Evolutionary conservation across 176 grass and related monocot genomes (phyloP).

Genomic region (Urochloa ruziziensis): DNA sequence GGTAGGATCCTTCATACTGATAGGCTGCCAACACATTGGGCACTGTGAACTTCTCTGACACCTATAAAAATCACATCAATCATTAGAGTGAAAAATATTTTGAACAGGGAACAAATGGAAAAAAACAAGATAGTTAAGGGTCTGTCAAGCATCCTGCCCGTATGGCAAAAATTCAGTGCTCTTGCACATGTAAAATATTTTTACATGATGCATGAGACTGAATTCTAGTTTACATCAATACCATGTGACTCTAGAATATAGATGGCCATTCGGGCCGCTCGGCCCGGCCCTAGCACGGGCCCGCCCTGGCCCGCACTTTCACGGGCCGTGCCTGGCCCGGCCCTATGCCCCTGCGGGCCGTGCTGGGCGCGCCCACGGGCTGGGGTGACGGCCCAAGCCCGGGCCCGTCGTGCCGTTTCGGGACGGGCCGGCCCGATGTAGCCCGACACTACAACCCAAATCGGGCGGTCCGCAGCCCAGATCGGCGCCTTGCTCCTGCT

Average conservation of each 20-base stretch:
- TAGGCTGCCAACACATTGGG: slow-evolving; percentile 91
- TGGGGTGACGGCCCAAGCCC: too few species aligned
- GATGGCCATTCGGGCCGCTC: too few species aligned
- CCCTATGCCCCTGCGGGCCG: too few species aligned
- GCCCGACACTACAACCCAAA: too few species aligned
- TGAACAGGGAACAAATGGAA: slow-evolving; percentile 4
- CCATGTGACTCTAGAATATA: neutral
- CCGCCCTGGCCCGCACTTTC: too few species aligned
- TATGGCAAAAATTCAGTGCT: neutral
- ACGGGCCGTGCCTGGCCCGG: too few species aligned
- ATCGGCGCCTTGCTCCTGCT: too few species aligned
- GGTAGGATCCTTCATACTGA: slow-evolving; percentile 84
- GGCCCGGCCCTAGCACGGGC: too few species aligned
- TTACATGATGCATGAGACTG: neutral
- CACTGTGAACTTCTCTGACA: slow-evolving; percentile 97
- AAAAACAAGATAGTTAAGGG: neutral
- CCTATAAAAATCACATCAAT: slow-evolving; percentile 45
- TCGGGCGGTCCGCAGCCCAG: too few species aligned
- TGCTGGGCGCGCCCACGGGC: too few species aligned
- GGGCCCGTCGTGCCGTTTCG: too few species aligned
- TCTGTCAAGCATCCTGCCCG: neutral
- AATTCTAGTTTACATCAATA: neutral
- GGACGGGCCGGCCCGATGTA: too few species aligned
- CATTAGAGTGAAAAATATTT: slow-evolving; percentile 27
- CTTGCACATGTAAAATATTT: neutral